Percentiles rank a stretch among this genome's conserved stretches.
These are phyloP conservation scores for Wickerhamiella sorbophila DNA, from an alignment of 805 yeast genomes.

Conservation along the genomic window DNA sequence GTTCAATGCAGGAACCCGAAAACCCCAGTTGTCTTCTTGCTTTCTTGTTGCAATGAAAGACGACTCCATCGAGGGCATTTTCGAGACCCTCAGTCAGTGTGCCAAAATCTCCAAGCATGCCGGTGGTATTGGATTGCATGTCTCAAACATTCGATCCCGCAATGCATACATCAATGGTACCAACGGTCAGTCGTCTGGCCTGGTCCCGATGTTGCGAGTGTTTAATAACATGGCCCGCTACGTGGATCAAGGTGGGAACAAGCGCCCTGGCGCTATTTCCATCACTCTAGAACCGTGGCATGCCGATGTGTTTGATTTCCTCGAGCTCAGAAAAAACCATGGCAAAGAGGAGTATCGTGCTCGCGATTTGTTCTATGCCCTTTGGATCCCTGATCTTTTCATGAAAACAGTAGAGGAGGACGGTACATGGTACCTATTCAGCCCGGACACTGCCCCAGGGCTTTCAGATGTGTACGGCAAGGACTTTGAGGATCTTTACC, in stretches of 20 bases:
- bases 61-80: slow-evolving; percentile 88
- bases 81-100: slow-evolving; percentile 67
- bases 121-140: slow-evolving; percentile 87
- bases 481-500: slow-evolving; percentile 56
- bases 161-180: slow-evolving; percentile 78
- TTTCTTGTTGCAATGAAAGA: slow-evolving; percentile 78
- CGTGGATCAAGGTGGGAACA: slow-evolving; percentile 95
- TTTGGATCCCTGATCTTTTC: slow-evolving; percentile 89
- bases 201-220: slow-evolving; percentile 86
- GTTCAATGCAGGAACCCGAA: slow-evolving; percentile 76
- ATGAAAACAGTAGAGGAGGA: slow-evolving; percentile 71
- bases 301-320: slow-evolving; percentile 66
- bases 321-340: slow-evolving; percentile 76
- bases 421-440: slow-evolving; percentile 72
- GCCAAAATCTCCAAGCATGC: slow-evolving; percentile 85
- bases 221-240: slow-evolving; percentile 88
- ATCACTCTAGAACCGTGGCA: slow-evolving; percentile 94
- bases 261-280: slow-evolving; percentile 93
- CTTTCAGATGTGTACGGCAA: slow-evolving; percentile 65
- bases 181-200: slow-evolving; percentile 74
- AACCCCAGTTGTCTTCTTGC: slow-evolving; percentile 75
- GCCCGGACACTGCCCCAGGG: slow-evolving; percentile 78
- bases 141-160: slow-evolving; percentile 68
- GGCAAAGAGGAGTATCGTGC: slow-evolving; percentile 91
- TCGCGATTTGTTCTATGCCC: slow-evolving; percentile 76